Evolutionary conservation across 2,329 filamentous ascomycete genomes (phyloP).

Genomic region (Colletotrichum sp.): DNA sequence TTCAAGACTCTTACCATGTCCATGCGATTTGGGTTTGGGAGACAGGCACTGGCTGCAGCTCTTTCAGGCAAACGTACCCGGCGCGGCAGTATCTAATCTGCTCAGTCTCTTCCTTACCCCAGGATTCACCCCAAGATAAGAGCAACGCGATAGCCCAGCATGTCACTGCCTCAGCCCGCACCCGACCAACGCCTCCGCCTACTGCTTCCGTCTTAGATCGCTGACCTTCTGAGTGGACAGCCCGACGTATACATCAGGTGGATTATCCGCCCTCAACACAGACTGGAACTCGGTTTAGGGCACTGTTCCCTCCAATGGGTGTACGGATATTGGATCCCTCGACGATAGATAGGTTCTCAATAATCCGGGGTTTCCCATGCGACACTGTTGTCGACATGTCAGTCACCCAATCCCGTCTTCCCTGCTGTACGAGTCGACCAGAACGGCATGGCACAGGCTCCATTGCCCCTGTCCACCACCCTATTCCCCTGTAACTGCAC

Average conservation of each 20-base stretch:
- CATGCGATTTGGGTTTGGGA: background rate
- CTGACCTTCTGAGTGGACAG: background rate
- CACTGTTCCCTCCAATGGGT: background rate
- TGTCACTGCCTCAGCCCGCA: background rate
- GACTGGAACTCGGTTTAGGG: background rate
- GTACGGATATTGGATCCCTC: background rate
- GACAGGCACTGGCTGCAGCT: background rate
- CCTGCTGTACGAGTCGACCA: background rate
- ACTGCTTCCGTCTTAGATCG: background rate
- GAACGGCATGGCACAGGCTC: background rate
- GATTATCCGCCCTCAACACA: background rate
- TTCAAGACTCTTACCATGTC: background rate
- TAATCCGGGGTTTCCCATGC: constrained; percentile 6
- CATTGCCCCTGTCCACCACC: background rate
- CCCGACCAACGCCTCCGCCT: background rate
- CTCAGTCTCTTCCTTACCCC: background rate
- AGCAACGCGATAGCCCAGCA: background rate
- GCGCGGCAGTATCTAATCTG: background rate
- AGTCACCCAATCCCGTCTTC: background rate
- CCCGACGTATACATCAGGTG: background rate
- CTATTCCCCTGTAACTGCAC: background rate
- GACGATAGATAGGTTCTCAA: background rate
- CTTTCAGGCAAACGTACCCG: background rate
- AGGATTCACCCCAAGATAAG: background rate
- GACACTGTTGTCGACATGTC: background rate